Conservation (phyloP, 2,329 filamentous ascomycete genomes). For the Colletotrichum ledebouriae region DNA sequence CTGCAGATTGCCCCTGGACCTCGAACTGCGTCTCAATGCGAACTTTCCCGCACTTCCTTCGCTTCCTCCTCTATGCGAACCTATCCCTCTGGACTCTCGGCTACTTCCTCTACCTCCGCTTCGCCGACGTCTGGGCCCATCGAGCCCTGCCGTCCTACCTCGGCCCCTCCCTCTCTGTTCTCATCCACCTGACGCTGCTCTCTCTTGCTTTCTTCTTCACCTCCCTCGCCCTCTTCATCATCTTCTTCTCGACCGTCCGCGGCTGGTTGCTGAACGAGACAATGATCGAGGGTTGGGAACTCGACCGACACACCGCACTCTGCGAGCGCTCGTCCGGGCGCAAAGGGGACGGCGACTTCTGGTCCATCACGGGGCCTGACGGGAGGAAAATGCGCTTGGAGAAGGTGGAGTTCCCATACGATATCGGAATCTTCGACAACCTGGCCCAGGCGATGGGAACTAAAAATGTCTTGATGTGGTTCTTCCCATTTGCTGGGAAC, state of each 20-base stretch:
- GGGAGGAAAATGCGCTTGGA: slow-evolving; percentile 64
- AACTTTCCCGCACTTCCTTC: slow-evolving; percentile 85
- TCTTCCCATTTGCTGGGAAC: slow-evolving; percentile 73
- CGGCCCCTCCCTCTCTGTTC: slow-evolving; percentile 72
- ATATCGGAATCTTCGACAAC: slow-evolving; percentile 81
- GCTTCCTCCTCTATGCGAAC: slow-evolving; percentile 80
- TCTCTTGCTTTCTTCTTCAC: slow-evolving; percentile 70
- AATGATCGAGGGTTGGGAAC: slow-evolving; percentile 85
- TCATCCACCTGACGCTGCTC: slow-evolving; percentile 73
- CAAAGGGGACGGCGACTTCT: slow-evolving; percentile 56
- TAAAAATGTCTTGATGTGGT: slow-evolving; percentile 74
- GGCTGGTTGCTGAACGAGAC: slow-evolving; percentile 78
- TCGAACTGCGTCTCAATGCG: slow-evolving; percentile 85
- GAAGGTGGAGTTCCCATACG: slow-evolving; percentile 84
- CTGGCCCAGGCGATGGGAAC: slow-evolving; percentile 83
- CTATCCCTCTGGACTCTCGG: slow-evolving; percentile 73
- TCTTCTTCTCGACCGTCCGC: slow-evolving; percentile 73
- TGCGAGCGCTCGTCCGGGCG: slow-evolving; percentile 60
- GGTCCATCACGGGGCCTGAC: slow-evolving; percentile 54
- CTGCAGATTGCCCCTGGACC: slow-evolving; percentile 82
- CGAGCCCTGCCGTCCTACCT: slow-evolving; percentile 81
- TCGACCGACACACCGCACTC: slow-evolving; percentile 72
- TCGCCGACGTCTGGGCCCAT: slow-evolving; percentile 71
- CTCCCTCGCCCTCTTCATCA: slow-evolving; percentile 72
- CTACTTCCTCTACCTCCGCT: slow-evolving; percentile 71